phyloP scores from a whole-genome alignment of 441 rosid species.

The Bocquillonia castaneifolia region DNA sequence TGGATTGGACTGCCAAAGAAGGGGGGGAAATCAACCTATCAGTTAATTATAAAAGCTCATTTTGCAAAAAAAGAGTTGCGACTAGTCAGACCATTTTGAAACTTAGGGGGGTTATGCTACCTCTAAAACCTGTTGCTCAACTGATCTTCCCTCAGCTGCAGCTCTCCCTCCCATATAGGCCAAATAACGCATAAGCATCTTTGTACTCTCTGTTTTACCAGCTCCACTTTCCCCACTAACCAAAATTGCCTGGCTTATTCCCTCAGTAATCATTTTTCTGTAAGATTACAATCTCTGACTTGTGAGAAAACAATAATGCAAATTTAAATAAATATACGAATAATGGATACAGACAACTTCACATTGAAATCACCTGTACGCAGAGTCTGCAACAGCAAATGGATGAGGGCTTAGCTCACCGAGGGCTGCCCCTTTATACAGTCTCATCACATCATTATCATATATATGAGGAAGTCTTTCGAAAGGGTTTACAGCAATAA shows the following conservation, averaged over 20 bases:
- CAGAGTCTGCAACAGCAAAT: constrained; percentile 94
- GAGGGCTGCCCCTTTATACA: constrained; percentile 82
- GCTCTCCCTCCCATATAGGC: constrained; percentile 98
- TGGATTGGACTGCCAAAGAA: constrained; percentile 83
- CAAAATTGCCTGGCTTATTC: constrained; percentile 82
- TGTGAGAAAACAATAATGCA: constrained; percentile 14
- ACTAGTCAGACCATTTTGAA: constrained; percentile 4
- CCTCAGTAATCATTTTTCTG: constrained; percentile 83
- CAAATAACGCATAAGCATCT: constrained; percentile 91
- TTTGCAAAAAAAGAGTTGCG: constrained; percentile 15
- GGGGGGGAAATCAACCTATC: not conserved
- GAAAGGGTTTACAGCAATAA: constrained; percentile 97
- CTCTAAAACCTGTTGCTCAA: constrained; percentile 94
- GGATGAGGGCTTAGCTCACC: constrained; percentile 97
- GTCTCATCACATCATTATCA: constrained; percentile 80
- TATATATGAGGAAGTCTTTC: constrained; percentile 85
- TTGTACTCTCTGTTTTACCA: constrained; percentile 96
- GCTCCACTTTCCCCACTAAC: constrained; percentile 99
- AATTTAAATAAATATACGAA: not conserved
- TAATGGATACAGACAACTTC: not conserved
- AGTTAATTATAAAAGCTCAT: constrained; percentile 12
- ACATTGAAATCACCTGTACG: constrained; percentile 57
- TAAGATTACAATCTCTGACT: constrained; percentile 26
- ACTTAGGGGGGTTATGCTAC: constrained; percentile 31
- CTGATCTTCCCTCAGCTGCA: constrained; percentile 80